Conservation (phyloP, 148 eudicot species). For the Cornus controversa region DNA sequence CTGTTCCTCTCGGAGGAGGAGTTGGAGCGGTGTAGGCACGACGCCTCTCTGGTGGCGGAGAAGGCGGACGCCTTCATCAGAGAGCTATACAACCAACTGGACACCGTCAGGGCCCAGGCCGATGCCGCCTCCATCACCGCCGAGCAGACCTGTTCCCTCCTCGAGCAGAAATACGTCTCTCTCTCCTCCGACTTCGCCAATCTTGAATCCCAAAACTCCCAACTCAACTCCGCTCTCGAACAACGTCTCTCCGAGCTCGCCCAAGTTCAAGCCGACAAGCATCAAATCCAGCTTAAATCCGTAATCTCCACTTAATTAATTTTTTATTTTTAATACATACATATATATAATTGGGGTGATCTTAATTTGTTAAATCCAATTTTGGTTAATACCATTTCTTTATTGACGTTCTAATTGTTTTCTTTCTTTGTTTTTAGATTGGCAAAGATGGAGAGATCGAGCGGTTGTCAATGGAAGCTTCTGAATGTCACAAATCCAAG, state of each 20-base stretch:
- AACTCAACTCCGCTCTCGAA: conserved; percentile 41
- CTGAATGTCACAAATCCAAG: conserved; percentile 78
- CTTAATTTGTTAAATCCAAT: too few species aligned
- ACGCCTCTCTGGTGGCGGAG: conserved; percentile 56
- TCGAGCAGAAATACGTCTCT: conserved; percentile 77
- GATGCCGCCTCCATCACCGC: conserved; percentile 83
- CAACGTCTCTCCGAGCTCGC: conserved; percentile 55
- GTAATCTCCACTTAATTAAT: conserved; percentile 31
- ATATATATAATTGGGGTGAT: background rate
- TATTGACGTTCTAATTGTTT: conserved; percentile 8
- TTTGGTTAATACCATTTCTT: background rate
- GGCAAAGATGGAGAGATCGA: conserved; percentile 86
- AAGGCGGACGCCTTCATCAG: conserved; percentile 77
- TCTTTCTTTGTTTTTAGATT: conserved; percentile 37
- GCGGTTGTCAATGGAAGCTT: conserved; percentile 57
- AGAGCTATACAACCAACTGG: conserved; percentile 49
- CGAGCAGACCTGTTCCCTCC: conserved; percentile 87
- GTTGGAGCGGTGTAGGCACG: conserved; percentile 46
- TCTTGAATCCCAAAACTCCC: conserved; percentile 49
- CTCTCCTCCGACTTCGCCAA: conserved; percentile 58
- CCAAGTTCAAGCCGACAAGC: conserved; percentile 62
- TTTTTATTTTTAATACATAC: background rate
- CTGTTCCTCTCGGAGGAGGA: conserved; percentile 78
- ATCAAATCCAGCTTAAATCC: conserved; percentile 53
- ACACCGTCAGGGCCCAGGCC: conserved; percentile 74